These are phyloP conservation scores for Clohesyomyces aquaticus DNA, from an alignment of 495 filamentous ascomycete genomes.

Conservation along the genomic window DNA sequence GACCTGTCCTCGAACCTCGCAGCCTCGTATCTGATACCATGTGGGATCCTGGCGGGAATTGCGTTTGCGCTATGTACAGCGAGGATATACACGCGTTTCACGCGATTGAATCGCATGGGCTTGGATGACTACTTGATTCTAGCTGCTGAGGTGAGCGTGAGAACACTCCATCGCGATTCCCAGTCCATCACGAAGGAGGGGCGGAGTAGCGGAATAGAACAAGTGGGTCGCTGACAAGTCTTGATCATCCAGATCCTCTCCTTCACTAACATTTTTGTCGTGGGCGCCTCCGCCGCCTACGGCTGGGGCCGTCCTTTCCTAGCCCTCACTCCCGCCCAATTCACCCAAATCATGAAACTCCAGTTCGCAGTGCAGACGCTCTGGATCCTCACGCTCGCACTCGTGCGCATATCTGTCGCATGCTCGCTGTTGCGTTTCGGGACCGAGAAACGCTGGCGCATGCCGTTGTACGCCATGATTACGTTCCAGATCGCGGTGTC, in stretches of 20 bases:
- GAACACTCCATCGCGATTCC: no score
- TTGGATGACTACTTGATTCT: slow-evolving; percentile 22
- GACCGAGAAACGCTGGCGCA: slow-evolving; percentile 1
- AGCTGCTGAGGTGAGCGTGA: slow-evolving; percentile 12
- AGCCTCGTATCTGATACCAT: neutral
- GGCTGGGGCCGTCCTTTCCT: slow-evolving; percentile 18
- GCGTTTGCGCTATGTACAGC: slow-evolving; percentile 3
- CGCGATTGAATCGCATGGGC: slow-evolving; percentile 2
- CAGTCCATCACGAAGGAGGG: no score
- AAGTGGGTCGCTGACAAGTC: slow-evolving; percentile 5
- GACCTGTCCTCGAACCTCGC: neutral
- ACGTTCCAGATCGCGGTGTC: slow-evolving; percentile 17
- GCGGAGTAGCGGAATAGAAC: no score
- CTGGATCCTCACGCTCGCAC: slow-evolving; percentile 19
- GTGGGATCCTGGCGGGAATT: neutral
- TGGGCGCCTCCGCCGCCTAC: neutral
- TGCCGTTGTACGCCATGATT: slow-evolving; percentile 17
- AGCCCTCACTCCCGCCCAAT: slow-evolving; percentile 5
- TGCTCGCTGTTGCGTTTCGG: slow-evolving; percentile 21
- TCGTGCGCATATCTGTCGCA: slow-evolving; percentile 22
- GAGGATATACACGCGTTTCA: slow-evolving; percentile 12
- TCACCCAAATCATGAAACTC: slow-evolving; percentile 15
- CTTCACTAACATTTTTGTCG: slow-evolving; percentile 6
- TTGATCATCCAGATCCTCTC: slow-evolving; percentile 21
- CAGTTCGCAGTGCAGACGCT: slow-evolving; percentile 25